Percentiles rank a stretch among this genome's conserved stretches.
Conservation (phyloP, 2,329 filamentous ascomycete genomes). For the Colletotrichum sp. region DNA sequence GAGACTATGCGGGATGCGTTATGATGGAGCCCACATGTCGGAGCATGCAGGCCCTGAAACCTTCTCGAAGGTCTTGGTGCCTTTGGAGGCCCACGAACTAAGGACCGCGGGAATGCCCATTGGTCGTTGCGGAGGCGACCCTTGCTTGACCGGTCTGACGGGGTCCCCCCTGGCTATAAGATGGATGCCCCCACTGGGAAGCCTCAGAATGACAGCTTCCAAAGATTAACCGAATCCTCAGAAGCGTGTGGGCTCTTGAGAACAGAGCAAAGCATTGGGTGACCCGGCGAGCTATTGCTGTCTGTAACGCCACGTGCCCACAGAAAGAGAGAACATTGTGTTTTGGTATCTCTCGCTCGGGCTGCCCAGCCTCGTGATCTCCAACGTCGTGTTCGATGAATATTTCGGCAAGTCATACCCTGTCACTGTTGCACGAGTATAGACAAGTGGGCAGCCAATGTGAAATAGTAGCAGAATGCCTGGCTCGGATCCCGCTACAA, state of each 20-base stretch:
- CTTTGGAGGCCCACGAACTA: slow-evolving; percentile 11
- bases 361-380: background rate
- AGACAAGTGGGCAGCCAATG: background rate
- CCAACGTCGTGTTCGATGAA: background rate
- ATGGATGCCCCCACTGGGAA: background rate
- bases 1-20: slow-evolving; percentile 18
- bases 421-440: background rate
- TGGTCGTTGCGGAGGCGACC: background rate
- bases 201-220: slow-evolving; percentile 14
- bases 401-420: background rate
- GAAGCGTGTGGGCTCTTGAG: background rate
- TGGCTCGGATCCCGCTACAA: background rate
- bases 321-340: background rate
- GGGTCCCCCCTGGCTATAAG: background rate
- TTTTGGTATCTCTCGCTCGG: background rate
- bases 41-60: slow-evolving; percentile 21
- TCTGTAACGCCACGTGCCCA: slow-evolving; percentile 15
- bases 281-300: background rate
- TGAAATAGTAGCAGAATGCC: background rate
- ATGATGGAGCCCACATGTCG: background rate
- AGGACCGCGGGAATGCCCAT: slow-evolving; percentile 21
- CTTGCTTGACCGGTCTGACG: background rate
- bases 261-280: background rate
- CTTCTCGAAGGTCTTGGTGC: slow-evolving; percentile 22
- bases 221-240: slow-evolving; percentile 4